Evolutionary conservation across 83 land plant species (phyloP).

Genomic region (Picea abies): DNA sequence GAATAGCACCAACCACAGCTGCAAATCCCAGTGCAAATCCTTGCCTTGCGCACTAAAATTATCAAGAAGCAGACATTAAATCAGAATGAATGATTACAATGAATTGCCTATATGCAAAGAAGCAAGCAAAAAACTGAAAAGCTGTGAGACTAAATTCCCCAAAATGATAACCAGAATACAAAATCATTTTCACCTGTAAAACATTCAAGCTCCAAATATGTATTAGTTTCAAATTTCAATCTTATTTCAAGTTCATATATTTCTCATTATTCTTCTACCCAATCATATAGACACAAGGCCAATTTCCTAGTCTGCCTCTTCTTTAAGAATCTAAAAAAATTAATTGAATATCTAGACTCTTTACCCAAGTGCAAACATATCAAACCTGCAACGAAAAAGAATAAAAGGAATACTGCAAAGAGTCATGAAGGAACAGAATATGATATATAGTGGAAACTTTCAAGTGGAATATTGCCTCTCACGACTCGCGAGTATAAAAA

Average conservation of each 20-base stretch:
- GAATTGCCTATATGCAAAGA: neutral
- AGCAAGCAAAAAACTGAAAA: neutral
- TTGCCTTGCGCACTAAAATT: conserved; percentile 89
- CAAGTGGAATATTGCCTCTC: neutral
- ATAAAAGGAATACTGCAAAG: neutral
- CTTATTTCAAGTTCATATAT: neutral
- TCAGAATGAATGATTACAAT: neutral
- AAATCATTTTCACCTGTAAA: neutral
- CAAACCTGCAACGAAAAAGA: neutral
- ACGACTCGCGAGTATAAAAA: neutral
- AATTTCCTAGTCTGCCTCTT: neutral
- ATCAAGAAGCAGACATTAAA: neutral
- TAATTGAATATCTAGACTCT: too few relatives aligned
- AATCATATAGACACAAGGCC: neutral
- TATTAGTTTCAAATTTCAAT: neutral
- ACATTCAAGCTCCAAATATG: neutral
- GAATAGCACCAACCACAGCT: conserved; percentile 44
- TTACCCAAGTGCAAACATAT: too few relatives aligned
- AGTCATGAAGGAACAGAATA: neutral
- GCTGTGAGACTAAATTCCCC: neutral
- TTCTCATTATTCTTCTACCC: neutral
- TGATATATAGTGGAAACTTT: neutral
- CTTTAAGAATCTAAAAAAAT: neutral
- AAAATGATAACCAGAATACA: neutral
- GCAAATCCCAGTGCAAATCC: conserved; percentile 93